These are phyloP conservation scores for Lentinus brumalis DNA, from an alignment of 768 basidiomycete genomes.

Conservation along the genomic window DNA sequence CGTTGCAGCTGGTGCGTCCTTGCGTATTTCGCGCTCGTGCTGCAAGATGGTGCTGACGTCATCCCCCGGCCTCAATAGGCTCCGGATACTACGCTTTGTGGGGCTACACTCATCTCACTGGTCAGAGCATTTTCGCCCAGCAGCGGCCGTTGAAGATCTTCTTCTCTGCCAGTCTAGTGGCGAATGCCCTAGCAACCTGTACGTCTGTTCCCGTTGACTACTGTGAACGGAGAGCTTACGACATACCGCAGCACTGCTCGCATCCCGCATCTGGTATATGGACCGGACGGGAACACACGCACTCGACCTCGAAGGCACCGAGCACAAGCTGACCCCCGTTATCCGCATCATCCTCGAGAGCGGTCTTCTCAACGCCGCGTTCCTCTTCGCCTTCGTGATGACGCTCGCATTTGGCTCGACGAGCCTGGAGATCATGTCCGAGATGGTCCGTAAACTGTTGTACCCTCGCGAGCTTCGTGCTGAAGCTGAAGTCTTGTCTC, in stretches of 20 bases:
- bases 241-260: constrained; percentile 10
- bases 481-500: background rate
- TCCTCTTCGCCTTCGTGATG: constrained; percentile 17
- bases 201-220: background rate
- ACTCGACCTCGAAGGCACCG: background rate
- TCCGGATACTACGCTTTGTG: background rate
- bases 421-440: constrained; percentile 18
- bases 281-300: background rate
- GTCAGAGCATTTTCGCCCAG: background rate
- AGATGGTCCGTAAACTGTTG: background rate
- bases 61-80: background rate
- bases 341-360: constrained; percentile 20
- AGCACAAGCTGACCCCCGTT: constrained; percentile 6
- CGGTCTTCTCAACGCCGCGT: constrained; percentile 20
- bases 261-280: constrained; percentile 13
- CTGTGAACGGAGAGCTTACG: background rate
- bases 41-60: background rate
- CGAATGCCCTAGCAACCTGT: background rate
- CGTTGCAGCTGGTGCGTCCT: background rate
- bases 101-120: background rate
- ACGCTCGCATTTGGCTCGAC: constrained; percentile 14
- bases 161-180: background rate
- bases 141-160: background rate
- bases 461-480: background rate
- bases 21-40: too few relatives aligned